phyloP scores from a whole-genome alignment of 805 yeast genomes.

The Candida dajiaensis region DNA sequence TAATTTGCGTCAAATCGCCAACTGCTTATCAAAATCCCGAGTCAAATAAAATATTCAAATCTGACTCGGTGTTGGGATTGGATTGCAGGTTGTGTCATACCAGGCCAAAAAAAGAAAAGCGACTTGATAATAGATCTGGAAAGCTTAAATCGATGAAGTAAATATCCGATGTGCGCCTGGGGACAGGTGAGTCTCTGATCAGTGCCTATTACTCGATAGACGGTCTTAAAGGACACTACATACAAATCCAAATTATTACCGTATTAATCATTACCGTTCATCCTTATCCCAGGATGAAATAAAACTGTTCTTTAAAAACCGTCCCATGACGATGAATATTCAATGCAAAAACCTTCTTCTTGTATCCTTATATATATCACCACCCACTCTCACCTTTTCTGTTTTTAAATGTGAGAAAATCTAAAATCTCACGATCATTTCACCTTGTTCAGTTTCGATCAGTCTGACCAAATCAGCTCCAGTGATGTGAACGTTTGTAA shows the following conservation, averaged over 20 bases:
- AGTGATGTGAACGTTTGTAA: slow-evolving; percentile 1
- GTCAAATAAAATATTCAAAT: no score
- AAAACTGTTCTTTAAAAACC: not conserved
- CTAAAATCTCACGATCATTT: slow-evolving; percentile 6
- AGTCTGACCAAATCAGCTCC: slow-evolving; percentile 1
- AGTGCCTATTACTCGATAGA: no score
- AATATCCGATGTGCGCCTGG: no score
- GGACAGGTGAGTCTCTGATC: no score
- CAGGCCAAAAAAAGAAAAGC: no score
- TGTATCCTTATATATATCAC: not conserved
- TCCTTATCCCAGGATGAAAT: not conserved
- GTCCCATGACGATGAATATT: not conserved
- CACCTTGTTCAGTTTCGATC: slow-evolving; percentile 7
- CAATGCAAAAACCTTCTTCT: not conserved
- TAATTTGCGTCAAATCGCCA: no score
- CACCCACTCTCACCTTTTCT: not conserved
- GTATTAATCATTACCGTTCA: not conserved
- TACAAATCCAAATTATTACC: not conserved
- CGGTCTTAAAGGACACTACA: not conserved
- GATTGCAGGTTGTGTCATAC: no score
- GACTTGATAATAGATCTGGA: no score
- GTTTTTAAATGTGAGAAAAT: no score
- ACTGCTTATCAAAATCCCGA: no score
- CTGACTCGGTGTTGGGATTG: no score
- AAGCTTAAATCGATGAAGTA: no score